Evolutionary conservation across 441 rosid genomes (phyloP).

Genomic region (Metrosideros polymorpha): DNA sequence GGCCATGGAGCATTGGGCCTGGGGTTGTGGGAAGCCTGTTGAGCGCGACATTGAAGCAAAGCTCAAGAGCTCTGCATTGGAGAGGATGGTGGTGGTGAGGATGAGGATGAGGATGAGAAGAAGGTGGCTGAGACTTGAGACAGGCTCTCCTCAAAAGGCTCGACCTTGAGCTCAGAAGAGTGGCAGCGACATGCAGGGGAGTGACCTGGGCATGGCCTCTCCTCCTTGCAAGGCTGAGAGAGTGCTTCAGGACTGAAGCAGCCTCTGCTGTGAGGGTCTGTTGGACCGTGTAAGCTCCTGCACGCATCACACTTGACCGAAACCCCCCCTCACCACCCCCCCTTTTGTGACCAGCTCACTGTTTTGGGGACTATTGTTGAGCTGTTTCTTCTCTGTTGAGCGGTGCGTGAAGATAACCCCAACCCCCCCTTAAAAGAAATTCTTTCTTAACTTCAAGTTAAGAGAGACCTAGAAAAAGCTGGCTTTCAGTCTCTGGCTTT

Average conservation of each 20-base stretch:
- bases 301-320: constrained; percentile 80
- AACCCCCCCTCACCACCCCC: constrained; percentile 45
- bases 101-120: constrained; percentile 17
- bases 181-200: constrained; percentile 92
- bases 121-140: constrained; percentile 54
- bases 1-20: constrained; percentile 47
- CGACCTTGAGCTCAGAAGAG: constrained; percentile 59
- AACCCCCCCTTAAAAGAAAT: neutral
- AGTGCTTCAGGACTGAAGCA: constrained; percentile 97
- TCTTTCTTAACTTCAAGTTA: neutral
- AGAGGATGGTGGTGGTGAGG: constrained; percentile 43
- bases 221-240: constrained; percentile 85
- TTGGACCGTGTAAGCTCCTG: constrained; percentile 87
- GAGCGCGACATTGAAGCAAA: constrained; percentile 85
- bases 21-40: constrained; percentile 74
- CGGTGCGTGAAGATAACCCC: constrained; percentile 17
- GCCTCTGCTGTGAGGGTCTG: constrained; percentile 98
- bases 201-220: constrained; percentile 99
- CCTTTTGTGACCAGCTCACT: constrained; percentile 9
- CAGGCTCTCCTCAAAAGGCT: constrained; percentile 72
- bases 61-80: constrained; percentile 86
- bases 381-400: neutral
- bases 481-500: neutral
- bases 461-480: neutral
- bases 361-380: neutral